Evolutionary conservation across 1,139 yeast genomes (phyloP).

Genomic region (Nakaseomyces kungkrabaensis): DNA sequence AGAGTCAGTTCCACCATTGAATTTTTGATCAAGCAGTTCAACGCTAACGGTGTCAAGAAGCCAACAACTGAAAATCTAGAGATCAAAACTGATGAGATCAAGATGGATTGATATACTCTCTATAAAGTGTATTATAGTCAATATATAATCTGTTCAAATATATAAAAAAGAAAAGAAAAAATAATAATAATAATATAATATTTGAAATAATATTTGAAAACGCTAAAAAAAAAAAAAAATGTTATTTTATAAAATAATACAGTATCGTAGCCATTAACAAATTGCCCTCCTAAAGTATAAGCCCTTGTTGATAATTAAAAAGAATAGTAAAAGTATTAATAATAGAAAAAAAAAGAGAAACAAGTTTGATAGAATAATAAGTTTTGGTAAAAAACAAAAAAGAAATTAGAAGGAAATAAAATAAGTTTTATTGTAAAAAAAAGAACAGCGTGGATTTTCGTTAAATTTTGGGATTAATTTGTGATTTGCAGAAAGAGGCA

Average conservation of each 20-base stretch:
- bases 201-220: not conserved
- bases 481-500: not conserved
- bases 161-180: too few relatives aligned
- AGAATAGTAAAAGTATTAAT: too few relatives aligned
- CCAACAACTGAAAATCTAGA: not conserved
- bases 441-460: not conserved
- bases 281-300: not conserved
- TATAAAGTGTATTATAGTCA: too few relatives aligned
- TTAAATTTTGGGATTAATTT: not conserved
- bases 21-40: slow-evolving; percentile 12
- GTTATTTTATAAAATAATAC: not conserved
- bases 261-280: too few relatives aligned
- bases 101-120: not conserved
- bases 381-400: not conserved
- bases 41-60: not conserved
- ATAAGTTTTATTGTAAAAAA: not conserved
- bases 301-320: not conserved
- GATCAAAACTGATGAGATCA: not conserved
- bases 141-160: too few relatives aligned
- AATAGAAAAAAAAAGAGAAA: too few relatives aligned
- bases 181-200: too few relatives aligned
- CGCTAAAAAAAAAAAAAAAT: not conserved
- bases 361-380: not conserved
- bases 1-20: slow-evolving; percentile 21
- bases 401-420: not conserved